Evolutionary conservation across 2,329 filamentous ascomycete genomes (phyloP).

Genomic region (Madurella mycetomatis): DNA sequence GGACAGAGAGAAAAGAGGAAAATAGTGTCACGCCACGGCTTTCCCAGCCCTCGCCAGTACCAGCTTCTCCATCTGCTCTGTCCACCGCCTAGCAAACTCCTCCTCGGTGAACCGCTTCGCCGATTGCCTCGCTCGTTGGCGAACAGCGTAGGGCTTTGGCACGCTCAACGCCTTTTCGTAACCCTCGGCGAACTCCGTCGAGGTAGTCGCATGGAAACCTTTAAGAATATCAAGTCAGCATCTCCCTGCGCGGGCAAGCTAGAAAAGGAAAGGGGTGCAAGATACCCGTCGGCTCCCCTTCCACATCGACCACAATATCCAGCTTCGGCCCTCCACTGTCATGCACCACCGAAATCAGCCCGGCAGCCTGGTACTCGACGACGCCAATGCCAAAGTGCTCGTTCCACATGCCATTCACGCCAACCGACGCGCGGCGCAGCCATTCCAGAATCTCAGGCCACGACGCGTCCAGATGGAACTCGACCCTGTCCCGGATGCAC

Average conservation of each 20-base stretch:
- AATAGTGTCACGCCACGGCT: background rate
- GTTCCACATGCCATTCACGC: slow-evolving; percentile 99
- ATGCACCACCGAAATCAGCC: slow-evolving; percentile 88
- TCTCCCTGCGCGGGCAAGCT: background rate
- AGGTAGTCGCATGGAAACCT: slow-evolving; percentile 82
- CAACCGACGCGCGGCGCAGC: slow-evolving; percentile 71
- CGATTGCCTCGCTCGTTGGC: slow-evolving; percentile 69
- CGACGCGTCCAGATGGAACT: slow-evolving; percentile 84
- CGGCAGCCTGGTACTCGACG: slow-evolving; percentile 95
- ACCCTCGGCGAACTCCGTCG: slow-evolving; percentile 71
- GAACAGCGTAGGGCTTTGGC: slow-evolving; percentile 68
- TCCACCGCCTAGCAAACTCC: slow-evolving; percentile 77
- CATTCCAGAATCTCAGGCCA: slow-evolving; percentile 84
- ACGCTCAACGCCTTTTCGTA: slow-evolving; percentile 74
- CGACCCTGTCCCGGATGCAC: slow-evolving; percentile 74
- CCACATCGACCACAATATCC: slow-evolving; percentile 82
- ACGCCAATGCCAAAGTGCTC: slow-evolving; percentile 99
- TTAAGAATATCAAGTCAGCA: background rate
- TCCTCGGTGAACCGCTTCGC: slow-evolving; percentile 83
- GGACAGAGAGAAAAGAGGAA: slow-evolving; percentile 1
- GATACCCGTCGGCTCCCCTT: slow-evolving; percentile 71
- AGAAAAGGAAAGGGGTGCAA: slow-evolving; percentile 20
- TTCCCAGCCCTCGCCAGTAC: slow-evolving; percentile 37
- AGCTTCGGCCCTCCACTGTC: slow-evolving; percentile 87
- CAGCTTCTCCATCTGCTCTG: slow-evolving; percentile 67